Base-by-base conservation (phyloP, 2,329 filamentous ascomycete species). In the Periglandula ipomoeae region DNA sequence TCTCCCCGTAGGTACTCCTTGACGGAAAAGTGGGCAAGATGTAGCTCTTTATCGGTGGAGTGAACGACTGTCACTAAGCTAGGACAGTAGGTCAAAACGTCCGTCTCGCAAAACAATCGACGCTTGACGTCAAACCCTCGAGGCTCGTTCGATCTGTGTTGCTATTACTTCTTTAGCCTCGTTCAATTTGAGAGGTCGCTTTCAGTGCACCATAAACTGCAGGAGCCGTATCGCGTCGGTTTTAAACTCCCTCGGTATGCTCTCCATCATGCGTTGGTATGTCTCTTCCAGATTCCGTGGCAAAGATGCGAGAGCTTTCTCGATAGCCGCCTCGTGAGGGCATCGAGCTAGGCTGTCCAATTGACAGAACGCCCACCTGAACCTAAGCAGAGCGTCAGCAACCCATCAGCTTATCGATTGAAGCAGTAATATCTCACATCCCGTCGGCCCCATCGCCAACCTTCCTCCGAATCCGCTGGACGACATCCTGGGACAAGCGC, bases 321-420 rank as follows among this genome's bases (percentile, higher is more conserved):
- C n/a, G 17, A 44, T 34, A 32, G 41, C 41, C n/a, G 26, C 41
- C 26, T 34, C 9, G 41, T 44, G 41, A 44, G 11, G 47, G 44
- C 56, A 61, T 23, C 32, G 8, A 22, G 49, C 47, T 8, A 61
- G 52, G 23, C 32, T 57, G 19, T 63, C 58, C 15, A 65, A 41
- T 49, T 65, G 61, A 49, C 56, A 61, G n/a, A 48, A 46, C n/a
- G 52, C 57, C 55, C 53, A 63, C 47, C 56, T 53, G 44, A 60
- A 62, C 61, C 59, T 59, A n/a, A n/a, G 23, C 40, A 43, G 40
- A 43, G 3, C 23, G 17, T 43, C 5, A 43, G 40, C 40, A 10
- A 26, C 26, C 22, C 40, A 37, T 37, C n/a, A 7, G 34, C 34
- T 9, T 6, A 15, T 17, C 10, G 6, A 26, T 27, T 11, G 30